Evolutionary conservation across 2,329 filamentous ascomycete genomes (phyloP).

Genomic region (Neoscytalidium dimidiatum): DNA sequence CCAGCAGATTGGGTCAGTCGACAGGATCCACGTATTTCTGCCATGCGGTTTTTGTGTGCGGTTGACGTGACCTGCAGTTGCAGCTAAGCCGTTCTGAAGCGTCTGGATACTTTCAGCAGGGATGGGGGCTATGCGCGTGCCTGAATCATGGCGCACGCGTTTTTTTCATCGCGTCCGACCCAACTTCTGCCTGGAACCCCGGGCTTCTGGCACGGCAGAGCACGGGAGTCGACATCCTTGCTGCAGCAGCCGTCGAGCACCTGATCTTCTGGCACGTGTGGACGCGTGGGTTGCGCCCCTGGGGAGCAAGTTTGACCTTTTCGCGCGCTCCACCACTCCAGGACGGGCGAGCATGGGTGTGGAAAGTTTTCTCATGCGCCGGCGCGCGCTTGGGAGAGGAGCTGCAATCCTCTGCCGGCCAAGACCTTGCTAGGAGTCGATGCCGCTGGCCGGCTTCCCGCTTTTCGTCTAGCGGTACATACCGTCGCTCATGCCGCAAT

Average conservation of each 20-base stretch:
- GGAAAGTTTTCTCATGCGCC: not conserved
- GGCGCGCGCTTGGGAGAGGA: not conserved
- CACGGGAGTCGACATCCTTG: conserved; percentile 1
- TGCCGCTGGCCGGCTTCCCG: not conserved
- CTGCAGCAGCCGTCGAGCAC: not conserved
- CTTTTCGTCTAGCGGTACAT: not conserved
- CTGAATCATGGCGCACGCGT: not conserved
- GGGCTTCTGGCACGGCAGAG: not conserved
- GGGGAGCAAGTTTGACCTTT: not conserved
- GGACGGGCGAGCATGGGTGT: not conserved
- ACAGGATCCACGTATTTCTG: not conserved
- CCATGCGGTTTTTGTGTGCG: not conserved
- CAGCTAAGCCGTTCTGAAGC: conserved; percentile 10
- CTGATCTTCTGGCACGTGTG: conserved; percentile 3
- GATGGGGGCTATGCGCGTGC: not conserved
- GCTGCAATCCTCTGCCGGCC: not conserved
- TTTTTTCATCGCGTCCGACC: not conserved
- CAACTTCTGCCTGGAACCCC: not conserved
- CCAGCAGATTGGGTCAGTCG: not conserved
- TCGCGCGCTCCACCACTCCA: not conserved
- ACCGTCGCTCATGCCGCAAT: not conserved
- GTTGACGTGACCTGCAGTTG: conserved; percentile 4
- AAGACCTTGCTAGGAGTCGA: conserved; percentile 3
- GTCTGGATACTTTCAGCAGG: not conserved
- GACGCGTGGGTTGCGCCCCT: not conserved